Conservation (phyloP, 495 filamentous ascomycete genomes). For the Lasiosphaeria hispida region DNA sequence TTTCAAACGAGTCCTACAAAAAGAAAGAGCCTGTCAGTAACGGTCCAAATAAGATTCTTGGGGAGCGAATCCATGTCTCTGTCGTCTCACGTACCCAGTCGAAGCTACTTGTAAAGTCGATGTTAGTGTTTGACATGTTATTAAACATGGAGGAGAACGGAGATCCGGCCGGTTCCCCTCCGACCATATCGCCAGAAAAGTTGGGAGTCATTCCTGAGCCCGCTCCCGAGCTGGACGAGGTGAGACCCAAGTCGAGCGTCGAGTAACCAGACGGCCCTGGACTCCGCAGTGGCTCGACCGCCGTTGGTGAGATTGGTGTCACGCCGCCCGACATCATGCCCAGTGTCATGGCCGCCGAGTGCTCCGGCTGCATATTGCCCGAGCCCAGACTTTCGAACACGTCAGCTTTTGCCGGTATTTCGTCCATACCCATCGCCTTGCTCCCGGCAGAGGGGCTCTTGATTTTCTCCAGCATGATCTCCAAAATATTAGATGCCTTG, state of each 20-base stretch:
- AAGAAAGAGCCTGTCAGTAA: conserved; percentile 3
- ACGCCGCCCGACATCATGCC: conserved; percentile 73
- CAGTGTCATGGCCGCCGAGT: conserved; percentile 77
- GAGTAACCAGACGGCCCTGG: conserved; percentile 40
- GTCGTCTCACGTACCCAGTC: conserved; percentile 65
- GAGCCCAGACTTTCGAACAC: conserved; percentile 30
- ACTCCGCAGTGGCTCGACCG: conserved; percentile 34
- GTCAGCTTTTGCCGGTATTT: conserved; percentile 28
- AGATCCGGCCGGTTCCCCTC: conserved; percentile 50
- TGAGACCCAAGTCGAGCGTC: conserved; percentile 32
- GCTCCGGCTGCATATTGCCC: conserved; percentile 49
- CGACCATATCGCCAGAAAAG: conserved; percentile 56
- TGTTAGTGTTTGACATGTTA: conserved; percentile 39
- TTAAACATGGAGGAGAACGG: conserved; percentile 51
- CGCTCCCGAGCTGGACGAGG: conserved; percentile 24
- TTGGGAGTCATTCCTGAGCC: conserved; percentile 39
- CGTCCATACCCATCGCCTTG: conserved; percentile 10
- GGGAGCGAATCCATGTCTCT: background rate
- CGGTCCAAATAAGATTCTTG: background rate
- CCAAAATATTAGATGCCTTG: conserved; percentile 74
- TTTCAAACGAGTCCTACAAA: conserved; percentile 47
- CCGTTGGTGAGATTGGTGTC: conserved; percentile 52
- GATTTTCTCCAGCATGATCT: conserved; percentile 76
- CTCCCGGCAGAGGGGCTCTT: conserved; percentile 40
- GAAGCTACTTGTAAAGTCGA: conserved; percentile 57